Percentiles rank a stretch among this genome's conserved stretches.
Conservation (phyloP, 352 stramenopile species). For the Aphanomyces astaci region DNA sequence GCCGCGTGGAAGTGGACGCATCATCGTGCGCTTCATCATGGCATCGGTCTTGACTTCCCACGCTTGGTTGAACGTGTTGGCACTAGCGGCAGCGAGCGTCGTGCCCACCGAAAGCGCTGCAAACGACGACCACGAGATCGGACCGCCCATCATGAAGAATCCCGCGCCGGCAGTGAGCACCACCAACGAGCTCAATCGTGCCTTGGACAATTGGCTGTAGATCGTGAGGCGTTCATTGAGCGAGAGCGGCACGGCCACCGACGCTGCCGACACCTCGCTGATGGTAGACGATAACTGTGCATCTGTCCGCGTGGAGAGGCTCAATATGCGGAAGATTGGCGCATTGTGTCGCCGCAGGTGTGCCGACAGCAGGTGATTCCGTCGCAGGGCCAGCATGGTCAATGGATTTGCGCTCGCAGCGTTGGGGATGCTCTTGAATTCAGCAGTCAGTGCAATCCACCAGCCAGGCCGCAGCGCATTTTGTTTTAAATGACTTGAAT, state of each 20-base stretch:
- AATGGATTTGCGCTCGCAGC: not conserved
- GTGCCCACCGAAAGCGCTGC: conserved; percentile 90
- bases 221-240: conserved; percentile 60
- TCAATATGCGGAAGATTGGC: conserved; percentile 16
- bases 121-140: conserved; percentile 85
- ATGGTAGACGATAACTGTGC: conserved; percentile 23
- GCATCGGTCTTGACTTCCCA: conserved; percentile 92
- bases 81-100: conserved; percentile 88
- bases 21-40: conserved; percentile 95
- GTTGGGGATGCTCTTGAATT: not conserved
- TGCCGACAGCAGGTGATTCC: not conserved
- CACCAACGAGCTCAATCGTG: conserved; percentile 91
- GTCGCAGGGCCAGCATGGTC: conserved; percentile 10
- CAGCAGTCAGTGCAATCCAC: conserved; percentile 14
- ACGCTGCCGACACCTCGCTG: conserved; percentile 25
- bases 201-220: conserved; percentile 92
- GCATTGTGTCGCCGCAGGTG: conserved; percentile 15
- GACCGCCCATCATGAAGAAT: conserved; percentile 94
- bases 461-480: not conserved
- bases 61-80: conserved; percentile 98
- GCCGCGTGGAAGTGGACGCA: conserved; percentile 89
- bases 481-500: too few relatives aligned
- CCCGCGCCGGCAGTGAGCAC: conserved; percentile 93
- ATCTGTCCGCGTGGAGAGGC: conserved; percentile 16
- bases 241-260: conserved; percentile 28